Evolutionary conservation across 1,284 basidiomycete genomes (phyloP).

Genomic region (Naganishia liquefaciens): DNA sequence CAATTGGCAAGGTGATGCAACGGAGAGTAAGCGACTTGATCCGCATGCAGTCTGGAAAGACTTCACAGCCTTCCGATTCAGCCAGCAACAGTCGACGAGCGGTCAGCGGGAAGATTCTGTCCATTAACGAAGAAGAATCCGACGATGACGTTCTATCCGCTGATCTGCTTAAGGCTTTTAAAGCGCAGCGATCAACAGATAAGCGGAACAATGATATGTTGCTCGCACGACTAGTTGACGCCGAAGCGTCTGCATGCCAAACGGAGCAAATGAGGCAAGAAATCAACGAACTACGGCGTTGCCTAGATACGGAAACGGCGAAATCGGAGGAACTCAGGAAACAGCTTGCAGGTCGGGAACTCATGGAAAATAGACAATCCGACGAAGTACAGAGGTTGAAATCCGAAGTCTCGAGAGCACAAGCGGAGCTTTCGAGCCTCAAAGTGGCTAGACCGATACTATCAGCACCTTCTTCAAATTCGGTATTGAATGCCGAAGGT

Average conservation of each 20-base stretch:
- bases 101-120: slow-evolving; percentile 46
- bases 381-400: slow-evolving; percentile 1
- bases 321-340: slow-evolving; percentile 15
- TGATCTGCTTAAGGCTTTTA: slow-evolving; percentile 12
- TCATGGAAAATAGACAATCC: not conserved
- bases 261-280: slow-evolving; percentile 23
- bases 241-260: slow-evolving; percentile 32
- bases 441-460: slow-evolving; percentile 1
- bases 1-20: slow-evolving; percentile 41
- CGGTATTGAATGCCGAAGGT: slow-evolving; percentile 6
- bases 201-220: slow-evolving; percentile 31
- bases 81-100: slow-evolving; percentile 42
- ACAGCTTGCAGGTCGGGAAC: slow-evolving; percentile 20
- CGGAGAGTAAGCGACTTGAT: slow-evolving; percentile 52
- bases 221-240: slow-evolving; percentile 34
- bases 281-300: slow-evolving; percentile 19
- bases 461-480: slow-evolving; percentile 2
- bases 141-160: slow-evolving; percentile 32
- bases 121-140: slow-evolving; percentile 35
- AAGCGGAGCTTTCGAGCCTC: not conserved
- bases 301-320: slow-evolving; percentile 4
- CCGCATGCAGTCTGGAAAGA: slow-evolving; percentile 39
- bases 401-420: not conserved
- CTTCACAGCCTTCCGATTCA: slow-evolving; percentile 34
- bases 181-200: slow-evolving; percentile 30